Base-by-base conservation (phyloP, 163 green algal genomes). In the Chlorella variabilis region DNA sequence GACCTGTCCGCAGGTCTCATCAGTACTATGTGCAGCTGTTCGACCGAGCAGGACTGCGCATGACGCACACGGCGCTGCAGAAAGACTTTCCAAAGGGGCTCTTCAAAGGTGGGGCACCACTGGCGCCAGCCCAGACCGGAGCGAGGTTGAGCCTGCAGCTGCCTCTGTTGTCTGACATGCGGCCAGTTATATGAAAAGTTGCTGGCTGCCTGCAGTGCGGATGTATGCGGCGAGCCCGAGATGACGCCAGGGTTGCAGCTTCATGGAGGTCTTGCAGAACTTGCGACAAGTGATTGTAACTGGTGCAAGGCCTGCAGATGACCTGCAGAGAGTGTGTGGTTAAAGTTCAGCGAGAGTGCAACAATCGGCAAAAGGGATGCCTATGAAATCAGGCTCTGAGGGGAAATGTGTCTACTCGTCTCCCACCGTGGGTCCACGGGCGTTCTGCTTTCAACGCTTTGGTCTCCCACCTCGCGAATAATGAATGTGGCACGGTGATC, bases 201-300 rank as follows among this genome's bases (percentile, higher is more conserved):
- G 54, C 54, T 63, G 18, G 6, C 18, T 33, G 54, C 31, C 9
- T 66, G 48, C 48, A 75, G 75, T 90, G 39, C 71, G 80, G 18
- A 91, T 91, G 87, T 91, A 91, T 70, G 84, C 87, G 13, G 45
- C 89, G 1, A 85, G 76, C 29, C 71, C 59, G 21, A 67, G 38
- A 7, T 78, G 51, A 78, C n/a, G 15, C 39, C 25, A 54, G 45
- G 45, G n/a, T n/a, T n/a, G n/a, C n/a, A n/a, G n/a, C n/a, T n/a
- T n/a, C n/a, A n/a, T n/a, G n/a, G n/a, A n/a, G n/a, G n/a, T n/a
- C n/a, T n/a, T n/a, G n/a, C n/a, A n/a, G n/a, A n/a, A n/a, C n/a
- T n/a, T n/a, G n/a, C n/a, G n/a, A n/a, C n/a, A n/a, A n/a, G n/a
- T n/a, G n/a, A n/a, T n/a, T n/a, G n/a, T n/a, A n/a, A n/a, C n/a